Percentiles rank a stretch among this genome's conserved stretches.
Conservation (phyloP, 148 eudicot species). For the Chenopodium quinoa region DNA sequence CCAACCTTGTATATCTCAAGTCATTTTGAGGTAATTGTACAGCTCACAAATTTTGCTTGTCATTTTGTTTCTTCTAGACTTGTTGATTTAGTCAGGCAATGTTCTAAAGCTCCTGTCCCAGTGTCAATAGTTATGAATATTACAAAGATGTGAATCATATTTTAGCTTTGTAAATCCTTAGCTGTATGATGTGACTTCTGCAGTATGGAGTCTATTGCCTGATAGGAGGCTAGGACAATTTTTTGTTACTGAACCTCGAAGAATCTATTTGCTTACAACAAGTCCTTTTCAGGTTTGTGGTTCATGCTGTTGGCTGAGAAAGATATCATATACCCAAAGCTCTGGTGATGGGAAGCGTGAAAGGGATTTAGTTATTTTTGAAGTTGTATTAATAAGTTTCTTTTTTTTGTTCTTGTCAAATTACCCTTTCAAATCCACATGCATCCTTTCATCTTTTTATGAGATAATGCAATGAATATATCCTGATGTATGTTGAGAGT, state of each 20-base stretch:
- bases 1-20: not conserved
- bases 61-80: not conserved
- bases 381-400: not conserved
- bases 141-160: not conserved
- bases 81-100: not conserved
- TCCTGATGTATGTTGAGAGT: not conserved
- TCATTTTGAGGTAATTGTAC: slow-evolving; percentile 24
- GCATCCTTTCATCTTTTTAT: not conserved
- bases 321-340: slow-evolving; percentile 4
- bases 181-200: not conserved
- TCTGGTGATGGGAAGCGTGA: not conserved
- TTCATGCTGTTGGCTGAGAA: slow-evolving; percentile 8
- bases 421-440: slow-evolving; percentile 2
- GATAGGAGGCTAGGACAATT: not conserved
- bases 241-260: not conserved
- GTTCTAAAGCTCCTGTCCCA: not conserved
- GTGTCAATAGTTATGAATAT: not conserved
- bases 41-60: slow-evolving; percentile 1
- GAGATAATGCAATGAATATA: not conserved
- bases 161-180: not conserved
- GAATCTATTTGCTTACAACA: slow-evolving; percentile 9
- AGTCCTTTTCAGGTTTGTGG: slow-evolving; percentile 17
- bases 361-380: not conserved
- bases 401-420: not conserved
- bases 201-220: not conserved